These are phyloP conservation scores for Salix koriyanagi DNA, from an alignment of 345 rosid species.

Conservation along the genomic window DNA sequence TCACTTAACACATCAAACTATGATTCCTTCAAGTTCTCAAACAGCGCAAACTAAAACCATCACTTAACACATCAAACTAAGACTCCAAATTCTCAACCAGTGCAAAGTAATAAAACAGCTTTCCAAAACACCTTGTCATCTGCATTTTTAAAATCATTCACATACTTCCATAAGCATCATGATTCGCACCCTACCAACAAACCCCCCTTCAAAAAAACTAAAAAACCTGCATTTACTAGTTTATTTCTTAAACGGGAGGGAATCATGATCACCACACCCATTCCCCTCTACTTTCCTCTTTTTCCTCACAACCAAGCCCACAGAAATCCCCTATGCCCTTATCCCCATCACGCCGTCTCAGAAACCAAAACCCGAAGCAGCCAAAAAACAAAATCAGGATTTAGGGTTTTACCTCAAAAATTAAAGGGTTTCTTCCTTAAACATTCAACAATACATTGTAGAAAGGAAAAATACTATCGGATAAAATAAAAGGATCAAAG, in stretches of 20 bases:
- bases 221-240: not conserved
- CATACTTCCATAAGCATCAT: not conserved
- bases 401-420: not conserved
- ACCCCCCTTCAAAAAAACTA: not conserved
- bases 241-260: not conserved
- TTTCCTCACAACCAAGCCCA: not conserved
- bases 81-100: not conserved
- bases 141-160: not conserved
- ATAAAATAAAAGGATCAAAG: not conserved
- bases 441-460: not conserved
- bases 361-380: not conserved
- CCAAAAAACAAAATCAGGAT: not conserved
- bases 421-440: not conserved
- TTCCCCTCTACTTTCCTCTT: not conserved
- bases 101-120: not conserved
- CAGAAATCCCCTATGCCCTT: not conserved
- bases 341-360: not conserved
- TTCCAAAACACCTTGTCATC: not conserved
- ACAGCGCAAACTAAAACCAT: not conserved
- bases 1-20: not conserved
- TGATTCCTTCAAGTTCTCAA: not conserved
- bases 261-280: not conserved
- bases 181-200: not conserved
- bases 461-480: fast-evolving
- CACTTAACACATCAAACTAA: not conserved